Percentiles rank a stretch among this genome's conserved stretches.
These are phyloP conservation scores for Mytilinidion resinicola DNA, from an alignment of 495 filamentous ascomycete species.

Conservation along the genomic window DNA sequence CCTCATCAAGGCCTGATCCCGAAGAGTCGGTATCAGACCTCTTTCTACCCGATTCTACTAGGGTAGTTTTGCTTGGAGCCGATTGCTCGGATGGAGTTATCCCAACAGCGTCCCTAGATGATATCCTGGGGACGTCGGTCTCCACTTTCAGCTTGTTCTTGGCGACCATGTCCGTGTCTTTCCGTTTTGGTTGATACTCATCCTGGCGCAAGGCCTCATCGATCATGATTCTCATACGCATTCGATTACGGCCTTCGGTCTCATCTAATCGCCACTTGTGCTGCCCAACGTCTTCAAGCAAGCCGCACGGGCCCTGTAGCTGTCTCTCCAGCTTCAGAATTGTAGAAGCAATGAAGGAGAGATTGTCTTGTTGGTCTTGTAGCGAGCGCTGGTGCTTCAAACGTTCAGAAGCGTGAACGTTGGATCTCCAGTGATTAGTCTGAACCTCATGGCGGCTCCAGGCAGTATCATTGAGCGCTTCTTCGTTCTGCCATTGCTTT, in stretches of 20 bases:
- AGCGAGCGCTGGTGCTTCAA: slow-evolving; percentile 78
- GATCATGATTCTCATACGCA: slow-evolving; percentile 79
- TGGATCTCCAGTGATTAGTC: slow-evolving; percentile 84
- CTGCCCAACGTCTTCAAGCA: slow-evolving; percentile 59
- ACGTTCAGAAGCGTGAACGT: slow-evolving; percentile 86
- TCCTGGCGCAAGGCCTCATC: slow-evolving; percentile 61
- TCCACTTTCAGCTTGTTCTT: slow-evolving; percentile 39
- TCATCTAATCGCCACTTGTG: slow-evolving; percentile 87
- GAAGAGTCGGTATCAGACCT: slow-evolving; percentile 11
- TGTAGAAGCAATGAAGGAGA: slow-evolving; percentile 62
- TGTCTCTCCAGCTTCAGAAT: slow-evolving; percentile 69
- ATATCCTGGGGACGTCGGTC: slow-evolving; percentile 31
- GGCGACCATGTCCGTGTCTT: slow-evolving; percentile 34
- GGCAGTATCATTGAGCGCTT: slow-evolving; percentile 59
- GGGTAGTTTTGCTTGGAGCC: neutral
- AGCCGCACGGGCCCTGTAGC: slow-evolving; percentile 66
- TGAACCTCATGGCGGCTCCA: slow-evolving; percentile 74
- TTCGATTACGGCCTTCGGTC: slow-evolving; percentile 91
- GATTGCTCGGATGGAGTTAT: slow-evolving; percentile 38
- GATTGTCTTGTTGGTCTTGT: slow-evolving; percentile 89
- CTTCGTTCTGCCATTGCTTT: slow-evolving; percentile 66
- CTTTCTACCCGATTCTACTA: slow-evolving; percentile 4
- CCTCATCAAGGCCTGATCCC: slow-evolving; percentile 48
- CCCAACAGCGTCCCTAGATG: slow-evolving; percentile 33
- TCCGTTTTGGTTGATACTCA: slow-evolving; percentile 82